Evolutionary conservation across 257 asterid genomes (phyloP).

Genomic region (Solanum arcanum): DNA sequence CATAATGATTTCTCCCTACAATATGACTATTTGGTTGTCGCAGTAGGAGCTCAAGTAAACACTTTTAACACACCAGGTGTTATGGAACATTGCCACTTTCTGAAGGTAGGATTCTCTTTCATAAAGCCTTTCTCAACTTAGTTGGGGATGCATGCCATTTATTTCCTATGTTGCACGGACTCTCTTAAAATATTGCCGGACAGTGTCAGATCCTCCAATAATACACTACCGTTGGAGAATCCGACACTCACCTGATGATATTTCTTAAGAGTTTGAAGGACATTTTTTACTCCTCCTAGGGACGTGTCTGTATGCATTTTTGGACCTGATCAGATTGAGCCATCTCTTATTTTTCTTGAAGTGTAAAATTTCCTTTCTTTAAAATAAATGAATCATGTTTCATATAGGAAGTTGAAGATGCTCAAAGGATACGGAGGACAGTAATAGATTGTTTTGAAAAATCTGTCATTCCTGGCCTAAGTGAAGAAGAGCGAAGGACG

Average conservation of each 20-base stretch:
- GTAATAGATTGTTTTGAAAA: slow-evolving; percentile 80
- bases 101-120: slow-evolving; percentile 46
- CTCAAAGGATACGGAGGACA: slow-evolving; percentile 82
- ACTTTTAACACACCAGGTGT: slow-evolving; percentile 98
- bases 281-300: not conserved
- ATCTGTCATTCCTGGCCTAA: slow-evolving; percentile 65
- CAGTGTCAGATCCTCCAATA: not conserved
- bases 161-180: not conserved
- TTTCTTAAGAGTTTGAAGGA: not conserved
- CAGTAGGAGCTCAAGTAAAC: slow-evolving; percentile 78
- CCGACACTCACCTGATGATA: not conserved
- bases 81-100: slow-evolving; percentile 74
- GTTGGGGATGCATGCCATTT: not conserved
- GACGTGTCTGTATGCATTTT: not conserved
- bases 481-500: slow-evolving; percentile 70
- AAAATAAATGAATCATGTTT: not conserved
- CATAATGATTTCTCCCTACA: slow-evolving; percentile 68
- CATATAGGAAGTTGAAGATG: slow-evolving; percentile 89
- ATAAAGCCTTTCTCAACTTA: not conserved
- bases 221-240: not conserved
- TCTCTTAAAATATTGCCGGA: not conserved
- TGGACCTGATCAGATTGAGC: not conserved
- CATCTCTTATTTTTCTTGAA: not conserved
- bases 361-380: not conserved
- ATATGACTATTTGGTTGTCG: slow-evolving; percentile 84